Base-by-base conservation (phyloP, 2,329 filamentous ascomycete species). In the Arthrobotrys musiformis region DNA sequence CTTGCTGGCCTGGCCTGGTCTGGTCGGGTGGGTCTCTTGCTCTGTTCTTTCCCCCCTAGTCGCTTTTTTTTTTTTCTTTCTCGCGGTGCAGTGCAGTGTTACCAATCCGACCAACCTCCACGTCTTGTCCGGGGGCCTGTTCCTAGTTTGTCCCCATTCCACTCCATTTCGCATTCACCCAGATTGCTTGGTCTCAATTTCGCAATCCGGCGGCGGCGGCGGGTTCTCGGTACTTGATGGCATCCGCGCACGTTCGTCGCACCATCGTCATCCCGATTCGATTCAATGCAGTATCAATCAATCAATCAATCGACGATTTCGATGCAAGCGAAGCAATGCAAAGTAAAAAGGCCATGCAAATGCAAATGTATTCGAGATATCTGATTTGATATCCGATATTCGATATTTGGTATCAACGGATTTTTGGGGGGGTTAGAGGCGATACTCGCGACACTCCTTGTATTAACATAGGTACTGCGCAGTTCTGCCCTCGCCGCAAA, bases 171-270 rank as follows among this genome's bases (percentile, higher is more conserved):
- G 54, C 54, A 69, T 70, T 77, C 73, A 64, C 44, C 73, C 66
- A 67, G 46, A 77, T 77, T 77, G 66, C 50, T 11, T 58, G 54
- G 56, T 37, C 17, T 28, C 73, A 70, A 77, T 77, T 68, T 77
- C 60, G 60, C 66, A 70, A 77, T 70, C 50, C 66, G 72, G 64
- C 42, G 40, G 40, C 42, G 40, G 40, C 40, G 42, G 64, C 40
- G 54, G 73, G 30, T 52, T 52, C 58, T 70, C 73, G 73, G 73
- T 52, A 77, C 60, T n/a, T 52, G 64, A 11, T 70, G 42, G 58
- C 26, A 70, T 50, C 73, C 73, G 73, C 68, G 62, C 70, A 44
- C 46, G 58, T 50, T n/a, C n/a, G 24, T 58, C 33, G 52, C 52
- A 58, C 8, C 54, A 58, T 58, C 54, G 40, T 60, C 48, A 63